Evolutionary conservation across 495 filamentous ascomycete genomes (phyloP).

Genomic region (Neurospora sp.): DNA sequence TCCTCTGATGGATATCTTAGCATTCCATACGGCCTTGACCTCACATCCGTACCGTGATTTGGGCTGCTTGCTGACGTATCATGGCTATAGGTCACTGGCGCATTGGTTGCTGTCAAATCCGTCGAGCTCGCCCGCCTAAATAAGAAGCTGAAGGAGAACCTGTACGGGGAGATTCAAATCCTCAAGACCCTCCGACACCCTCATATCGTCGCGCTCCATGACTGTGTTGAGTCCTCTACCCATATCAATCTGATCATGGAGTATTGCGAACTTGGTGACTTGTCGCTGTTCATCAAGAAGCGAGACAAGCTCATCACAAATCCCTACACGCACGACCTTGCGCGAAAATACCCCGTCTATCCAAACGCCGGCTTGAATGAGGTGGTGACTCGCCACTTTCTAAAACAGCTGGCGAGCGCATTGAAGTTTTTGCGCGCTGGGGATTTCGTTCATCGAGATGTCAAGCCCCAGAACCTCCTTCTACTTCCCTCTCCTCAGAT

Average conservation of each 20-base stretch:
- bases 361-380: constrained; percentile 78
- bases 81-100: constrained; percentile 43
- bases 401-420: constrained; percentile 91
- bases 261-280: constrained; percentile 88
- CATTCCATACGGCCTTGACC: neutral
- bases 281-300: constrained; percentile 92
- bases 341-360: constrained; percentile 80
- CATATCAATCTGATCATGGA: constrained; percentile 98
- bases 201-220: constrained; percentile 91
- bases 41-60: neutral
- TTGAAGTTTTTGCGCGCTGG: constrained; percentile 75
- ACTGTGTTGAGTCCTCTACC: constrained; percentile 73
- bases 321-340: constrained; percentile 71
- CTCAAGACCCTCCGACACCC: constrained; percentile 86
- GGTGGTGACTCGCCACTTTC: constrained; percentile 86
- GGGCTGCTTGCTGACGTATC: constrained; percentile 30
- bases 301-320: constrained; percentile 67
- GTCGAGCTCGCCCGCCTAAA: constrained; percentile 84
- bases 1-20: neutral
- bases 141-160: constrained; percentile 91
- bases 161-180: constrained; percentile 89
- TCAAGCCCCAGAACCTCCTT: constrained; percentile 94
- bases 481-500: constrained; percentile 74
- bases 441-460: constrained; percentile 89
- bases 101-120: constrained; percentile 86